Base-by-base conservation (phyloP, 2,329 filamentous ascomycete genomes). In the Scedosporium minutisporum region DNA sequence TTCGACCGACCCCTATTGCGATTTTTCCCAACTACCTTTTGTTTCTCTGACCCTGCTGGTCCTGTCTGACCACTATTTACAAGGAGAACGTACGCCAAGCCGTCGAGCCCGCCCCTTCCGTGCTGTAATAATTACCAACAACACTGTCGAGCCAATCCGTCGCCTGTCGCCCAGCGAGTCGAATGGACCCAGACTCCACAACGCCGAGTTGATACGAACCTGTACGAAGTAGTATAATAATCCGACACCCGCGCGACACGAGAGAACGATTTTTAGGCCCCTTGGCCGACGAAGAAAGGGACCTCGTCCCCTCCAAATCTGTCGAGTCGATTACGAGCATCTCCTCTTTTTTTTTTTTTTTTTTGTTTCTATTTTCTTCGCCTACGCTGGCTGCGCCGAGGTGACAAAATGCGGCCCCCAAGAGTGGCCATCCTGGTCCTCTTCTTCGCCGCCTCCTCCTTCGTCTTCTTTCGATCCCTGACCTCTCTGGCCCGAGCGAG, bases 401-500 rank as follows among this genome's bases (percentile, higher is more conserved):
- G 38, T 66, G 65, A 67, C 71, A 80, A 69, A 66, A 84, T 84
- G 81, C 79, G 82, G 66, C 76, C 82, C 53, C 80, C 82, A 63
- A 78, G 82, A 67, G 76, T 84, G 67, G 76, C 77, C 68, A 80
- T 84, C 63, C 76, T 85, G 69, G 74, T 78, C 65, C 73, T 84
- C 69, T 84, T 83, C 72, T 76, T 79, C 69, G 74, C 77, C 69
- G 78, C 79, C 57, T 79, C 78, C 61, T 73, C 85, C 67, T 83
- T 85, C 71, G 76, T 85, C 68, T 72, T 84, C 65, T 81, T 78
- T 69, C 82, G 82, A 66, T 77, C 80, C 64, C 69, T 84, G 67
- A 75, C 74, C 53, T 76, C 80, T n/a, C 65, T 70, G 62, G 70
- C 69, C 38, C 71, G 68, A 61, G 21, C 23, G 10, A 42, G 29